Conservation (phyloP, 257 asterid genomes). For the Gentiana dahurica region DNA sequence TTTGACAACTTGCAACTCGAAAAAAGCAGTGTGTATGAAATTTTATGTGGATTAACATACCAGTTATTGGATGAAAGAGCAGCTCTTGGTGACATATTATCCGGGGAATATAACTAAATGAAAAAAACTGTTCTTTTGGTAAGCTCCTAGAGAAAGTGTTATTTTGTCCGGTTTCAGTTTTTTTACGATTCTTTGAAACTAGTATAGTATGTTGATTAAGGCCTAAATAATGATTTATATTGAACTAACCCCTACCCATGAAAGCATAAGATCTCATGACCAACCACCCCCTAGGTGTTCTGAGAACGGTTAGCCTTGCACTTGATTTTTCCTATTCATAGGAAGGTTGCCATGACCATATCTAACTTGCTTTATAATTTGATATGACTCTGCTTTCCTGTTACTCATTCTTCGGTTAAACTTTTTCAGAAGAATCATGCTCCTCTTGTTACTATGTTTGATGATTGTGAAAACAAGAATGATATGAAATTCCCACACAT, state of each 20-base stretch:
- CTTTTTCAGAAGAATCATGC: too few species aligned
- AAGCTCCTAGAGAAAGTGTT: neutral
- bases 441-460: constrained; percentile 6
- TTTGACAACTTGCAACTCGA: constrained; percentile 8
- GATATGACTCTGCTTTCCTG: constrained; percentile 26
- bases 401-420: constrained; percentile 2
- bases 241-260: too few species aligned
- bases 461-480: neutral
- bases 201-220: too few species aligned
- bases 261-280: too few species aligned
- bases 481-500: neutral
- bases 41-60: constrained; percentile 26
- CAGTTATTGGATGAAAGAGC: constrained; percentile 27
- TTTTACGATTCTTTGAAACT: neutral
- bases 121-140: too few species aligned
- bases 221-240: too few species aligned
- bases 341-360: constrained; percentile 42
- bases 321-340: constrained; percentile 17
- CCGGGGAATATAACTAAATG: constrained; percentile 5
- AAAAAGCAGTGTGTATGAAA: constrained; percentile 12
- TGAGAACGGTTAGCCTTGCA: constrained; percentile 13
- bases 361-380: constrained; percentile 28
- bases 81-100: constrained; percentile 20
- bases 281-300: too few species aligned
- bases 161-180: neutral